Evolutionary conservation across 805 yeast genomes (phyloP).

Genomic region (Zygosaccharomyces kombuchaensis): DNA sequence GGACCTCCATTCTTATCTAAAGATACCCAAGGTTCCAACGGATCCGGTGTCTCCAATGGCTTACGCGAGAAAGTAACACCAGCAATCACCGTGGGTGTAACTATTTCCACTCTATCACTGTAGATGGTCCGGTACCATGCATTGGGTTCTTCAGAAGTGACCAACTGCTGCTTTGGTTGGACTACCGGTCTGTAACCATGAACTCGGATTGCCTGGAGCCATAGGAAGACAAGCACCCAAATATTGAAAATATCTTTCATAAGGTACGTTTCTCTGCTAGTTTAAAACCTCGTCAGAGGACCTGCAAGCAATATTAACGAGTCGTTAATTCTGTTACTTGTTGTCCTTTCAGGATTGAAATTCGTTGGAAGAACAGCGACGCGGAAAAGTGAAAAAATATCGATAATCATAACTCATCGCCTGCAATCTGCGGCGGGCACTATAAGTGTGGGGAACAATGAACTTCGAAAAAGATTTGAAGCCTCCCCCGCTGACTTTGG

Average conservation of each 20-base stretch:
- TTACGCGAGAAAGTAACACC: slow-evolving; percentile 51
- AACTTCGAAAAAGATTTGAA: background rate
- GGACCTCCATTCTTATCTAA: slow-evolving; percentile 75
- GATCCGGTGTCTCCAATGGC: slow-evolving; percentile 49
- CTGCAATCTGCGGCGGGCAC: background rate
- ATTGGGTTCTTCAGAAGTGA: slow-evolving; percentile 41
- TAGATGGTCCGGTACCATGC: slow-evolving; percentile 77
- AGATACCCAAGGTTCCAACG: slow-evolving; percentile 77
- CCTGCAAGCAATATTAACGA: background rate
- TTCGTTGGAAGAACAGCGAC: background rate
- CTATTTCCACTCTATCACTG: slow-evolving; percentile 50
- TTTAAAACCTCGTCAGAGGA: background rate
- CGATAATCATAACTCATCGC: background rate
- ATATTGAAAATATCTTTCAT: background rate
- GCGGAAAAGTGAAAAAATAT: background rate
- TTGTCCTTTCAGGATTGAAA: background rate
- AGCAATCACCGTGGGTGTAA: slow-evolving; percentile 62
- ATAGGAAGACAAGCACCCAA: slow-evolving; percentile 2
- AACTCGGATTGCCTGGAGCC: slow-evolving; percentile 4
- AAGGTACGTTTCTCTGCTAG: background rate
- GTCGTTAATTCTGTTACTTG: background rate
- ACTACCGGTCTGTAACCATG: slow-evolving; percentile 30
- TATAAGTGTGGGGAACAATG: background rate
- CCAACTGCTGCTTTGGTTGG: slow-evolving; percentile 35
- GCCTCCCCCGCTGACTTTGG: slow-evolving; percentile 40